Evolutionary conservation across 108 stramenopile genomes (phyloP).

Genomic region (Licmophora abbreviata): DNA sequence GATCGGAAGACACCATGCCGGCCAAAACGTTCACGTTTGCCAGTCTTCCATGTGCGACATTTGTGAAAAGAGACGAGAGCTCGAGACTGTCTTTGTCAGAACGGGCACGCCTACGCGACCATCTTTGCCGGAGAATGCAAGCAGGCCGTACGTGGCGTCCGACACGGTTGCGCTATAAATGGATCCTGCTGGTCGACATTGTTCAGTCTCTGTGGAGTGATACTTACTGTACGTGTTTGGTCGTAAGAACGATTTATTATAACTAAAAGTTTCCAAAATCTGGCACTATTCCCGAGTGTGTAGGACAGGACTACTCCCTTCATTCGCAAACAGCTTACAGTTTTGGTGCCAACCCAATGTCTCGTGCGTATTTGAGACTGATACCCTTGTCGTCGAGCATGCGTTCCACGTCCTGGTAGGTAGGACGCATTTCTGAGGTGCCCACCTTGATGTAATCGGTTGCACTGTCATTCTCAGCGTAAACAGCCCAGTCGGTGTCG

Average conservation of each 20-base stretch:
- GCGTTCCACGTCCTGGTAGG: constrained; percentile 77
- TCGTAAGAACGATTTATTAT: not conserved
- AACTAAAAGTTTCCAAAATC: not conserved
- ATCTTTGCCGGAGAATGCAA: constrained; percentile 16
- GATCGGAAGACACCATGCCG: constrained; percentile 1
- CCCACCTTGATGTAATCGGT: constrained; percentile 65
- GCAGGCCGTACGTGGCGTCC: constrained; percentile 19
- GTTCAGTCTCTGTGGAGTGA: not conserved
- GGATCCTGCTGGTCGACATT: not conserved
- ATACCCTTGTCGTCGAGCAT: constrained; percentile 77
- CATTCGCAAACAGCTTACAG: constrained; percentile 12
- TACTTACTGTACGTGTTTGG: constrained; percentile 2
- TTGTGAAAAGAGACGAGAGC: constrained; percentile 20
- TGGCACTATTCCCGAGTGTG: not conserved
- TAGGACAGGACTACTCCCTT: not conserved
- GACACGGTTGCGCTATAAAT: constrained; percentile 31
- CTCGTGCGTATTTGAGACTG: constrained; percentile 72
- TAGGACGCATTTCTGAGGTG: constrained; percentile 40
- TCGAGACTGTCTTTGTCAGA: constrained; percentile 15
- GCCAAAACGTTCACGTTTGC: constrained; percentile 26
- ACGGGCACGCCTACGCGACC: constrained; percentile 5
- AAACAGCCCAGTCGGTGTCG: constrained; percentile 75
- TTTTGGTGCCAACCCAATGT: constrained; percentile 72
- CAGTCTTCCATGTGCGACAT: constrained; percentile 34
- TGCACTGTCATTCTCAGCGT: constrained; percentile 70